Conservation (phyloP, 495 filamentous ascomycete genomes). For the Neurospora cerealis region DNA sequence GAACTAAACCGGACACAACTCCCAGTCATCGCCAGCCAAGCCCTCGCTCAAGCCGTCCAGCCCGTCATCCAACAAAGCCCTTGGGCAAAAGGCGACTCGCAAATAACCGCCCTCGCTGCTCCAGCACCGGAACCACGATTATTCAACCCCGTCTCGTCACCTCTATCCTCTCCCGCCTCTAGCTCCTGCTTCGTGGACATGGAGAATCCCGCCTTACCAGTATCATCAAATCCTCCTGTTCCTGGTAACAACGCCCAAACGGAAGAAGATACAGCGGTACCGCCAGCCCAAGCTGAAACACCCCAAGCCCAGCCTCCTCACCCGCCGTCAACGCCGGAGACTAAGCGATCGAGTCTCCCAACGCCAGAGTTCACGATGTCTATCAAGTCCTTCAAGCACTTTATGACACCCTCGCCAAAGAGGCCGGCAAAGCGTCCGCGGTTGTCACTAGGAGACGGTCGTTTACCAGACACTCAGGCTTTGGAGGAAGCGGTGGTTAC, state of each 20-base stretch:
- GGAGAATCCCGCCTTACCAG: neutral
- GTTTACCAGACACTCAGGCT: constrained; percentile 14
- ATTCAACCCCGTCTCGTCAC: constrained; percentile 5
- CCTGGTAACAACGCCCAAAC: neutral
- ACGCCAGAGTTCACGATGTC: constrained; percentile 22
- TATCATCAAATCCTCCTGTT: neutral
- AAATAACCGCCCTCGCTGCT: constrained; percentile 1
- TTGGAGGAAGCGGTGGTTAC: constrained; percentile 15
- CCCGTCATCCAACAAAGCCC: neutral
- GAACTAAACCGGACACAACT: neutral
- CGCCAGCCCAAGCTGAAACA: neutral
- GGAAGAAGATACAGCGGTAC: neutral
- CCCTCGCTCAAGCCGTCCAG: neutral
- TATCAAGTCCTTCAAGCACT: constrained; percentile 20
- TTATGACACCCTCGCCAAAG: constrained; percentile 20
- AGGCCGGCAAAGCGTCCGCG: constrained; percentile 6
- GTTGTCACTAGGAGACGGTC: constrained; percentile 2
- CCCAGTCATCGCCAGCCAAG: neutral
- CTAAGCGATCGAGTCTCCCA: constrained; percentile 14
- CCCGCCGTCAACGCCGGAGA: constrained; percentile 17
- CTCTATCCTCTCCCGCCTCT: constrained; percentile 11
- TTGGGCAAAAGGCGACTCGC: constrained; percentile 13
- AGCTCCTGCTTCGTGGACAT: neutral
- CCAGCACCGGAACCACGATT: neutral
- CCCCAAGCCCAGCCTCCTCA: neutral